Evolutionary conservation across 2,329 filamentous ascomycete species (phyloP), one percentile per base, ranked within the genome.

Genomic region (Venturia nashicola): DNA sequence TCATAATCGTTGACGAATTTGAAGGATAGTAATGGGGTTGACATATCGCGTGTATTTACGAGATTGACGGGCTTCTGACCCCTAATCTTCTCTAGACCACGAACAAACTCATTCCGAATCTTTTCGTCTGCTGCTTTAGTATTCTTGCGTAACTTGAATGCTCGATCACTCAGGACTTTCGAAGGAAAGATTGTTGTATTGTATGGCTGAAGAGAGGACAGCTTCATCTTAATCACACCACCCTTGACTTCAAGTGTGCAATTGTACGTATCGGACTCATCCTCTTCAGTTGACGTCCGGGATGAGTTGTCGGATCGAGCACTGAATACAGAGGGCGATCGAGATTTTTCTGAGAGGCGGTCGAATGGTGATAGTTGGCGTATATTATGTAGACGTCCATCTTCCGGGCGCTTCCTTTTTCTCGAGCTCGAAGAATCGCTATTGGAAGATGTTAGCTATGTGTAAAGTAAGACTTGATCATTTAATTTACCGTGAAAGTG

Each of bases 1-100:
- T 87, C 76, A 11, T 84, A 86, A 0, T 80, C 74, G 7, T 86
- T 77, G 62, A 91, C 86, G 72, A 92, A 93, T 0, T 78, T 78
- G 68, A 94, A 95, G 46, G 82, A 76, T 0, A 83, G 74, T 0
- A 88, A 85, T 0, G 80, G 81, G 68, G 79, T 67, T 69, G 78
- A 65, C 1, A 79, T 74, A 68, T 88, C 86, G 2, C 83, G 74
- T 0, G 79, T 76, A 70, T 93, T 93, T 61, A 86, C 75, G 0
- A 92, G 80, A 0, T 82, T 59, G 11, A 62, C 83, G 34, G 91
- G 80, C 0, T 67, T 67, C 4, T 70, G 70, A 62, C 75, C 70
- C 63, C 70, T 67, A 23, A 75, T 48, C 64, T 67, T 55, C n/a
- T 67, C 34, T 5, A 76, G 64, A 65, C 72, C 64, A 4, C 67